Conservation (phyloP, 2,329 filamentous ascomycete genomes). For the Neofusicoccum kwambonambiense region DNA sequence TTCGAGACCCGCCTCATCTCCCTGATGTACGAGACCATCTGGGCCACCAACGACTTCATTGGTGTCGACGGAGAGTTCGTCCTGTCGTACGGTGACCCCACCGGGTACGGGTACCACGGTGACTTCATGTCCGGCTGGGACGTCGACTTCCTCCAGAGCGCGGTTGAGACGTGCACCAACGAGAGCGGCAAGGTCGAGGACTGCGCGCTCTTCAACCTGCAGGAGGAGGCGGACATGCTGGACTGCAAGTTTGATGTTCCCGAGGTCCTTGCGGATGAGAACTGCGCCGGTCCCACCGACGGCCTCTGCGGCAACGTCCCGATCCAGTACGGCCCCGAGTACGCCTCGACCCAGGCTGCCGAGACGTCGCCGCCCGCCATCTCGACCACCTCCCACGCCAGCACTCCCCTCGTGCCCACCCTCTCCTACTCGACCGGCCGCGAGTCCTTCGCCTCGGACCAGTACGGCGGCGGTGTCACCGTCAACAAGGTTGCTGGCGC, state of each 20-base stretch:
- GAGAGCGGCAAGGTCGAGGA: constrained; percentile 66
- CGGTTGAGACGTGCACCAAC: constrained; percentile 73
- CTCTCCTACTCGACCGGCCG: constrained; percentile 35
- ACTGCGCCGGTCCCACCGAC: constrained; percentile 56
- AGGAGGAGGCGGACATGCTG: constrained; percentile 54
- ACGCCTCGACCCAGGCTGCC: constrained; percentile 33
- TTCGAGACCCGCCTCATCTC: constrained; percentile 58
- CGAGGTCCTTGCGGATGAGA: constrained; percentile 54
- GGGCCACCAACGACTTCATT: constrained; percentile 52
- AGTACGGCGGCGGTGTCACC: constrained; percentile 36
- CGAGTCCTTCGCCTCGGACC: constrained; percentile 28
- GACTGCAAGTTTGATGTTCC: constrained; percentile 66
- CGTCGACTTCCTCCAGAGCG: constrained; percentile 60
- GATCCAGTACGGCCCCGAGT: constrained; percentile 46
- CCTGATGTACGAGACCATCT: constrained; percentile 61
- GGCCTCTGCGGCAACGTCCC: constrained; percentile 66
- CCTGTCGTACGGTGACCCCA: constrained; percentile 69
- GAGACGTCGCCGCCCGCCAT: constrained; percentile 13
- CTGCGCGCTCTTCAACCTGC: constrained; percentile 73
- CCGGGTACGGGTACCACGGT: constrained; percentile 69
- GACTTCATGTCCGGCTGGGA: constrained; percentile 76
- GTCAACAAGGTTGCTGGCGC: constrained; percentile 28
- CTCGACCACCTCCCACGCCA: constrained; percentile 19
- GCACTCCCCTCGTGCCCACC: constrained; percentile 30
- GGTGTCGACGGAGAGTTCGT: constrained; percentile 59